Evolutionary conservation across 257 asterid species (phyloP).

Genomic region (Nicotiana tabacum): DNA sequence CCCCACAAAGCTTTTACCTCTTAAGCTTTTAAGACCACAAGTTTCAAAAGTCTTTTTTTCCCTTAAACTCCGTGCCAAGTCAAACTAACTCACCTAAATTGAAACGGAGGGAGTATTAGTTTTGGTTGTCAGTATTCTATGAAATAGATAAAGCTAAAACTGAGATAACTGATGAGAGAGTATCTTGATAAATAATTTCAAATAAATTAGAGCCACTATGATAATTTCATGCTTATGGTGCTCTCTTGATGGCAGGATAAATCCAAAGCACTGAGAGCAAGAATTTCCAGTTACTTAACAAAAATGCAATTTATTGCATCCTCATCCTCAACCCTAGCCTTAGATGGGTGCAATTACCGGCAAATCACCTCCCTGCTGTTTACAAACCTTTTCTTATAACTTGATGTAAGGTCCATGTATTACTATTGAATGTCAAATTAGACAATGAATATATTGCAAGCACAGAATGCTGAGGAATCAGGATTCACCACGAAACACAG

Average conservation of each 20-base stretch:
- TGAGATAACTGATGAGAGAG: not conserved
- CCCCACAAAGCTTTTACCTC: no score
- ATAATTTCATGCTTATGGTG: not conserved
- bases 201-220: not conserved
- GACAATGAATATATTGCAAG: not conserved
- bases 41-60: no score
- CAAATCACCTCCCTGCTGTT: slow-evolving; percentile 1
- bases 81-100: no score
- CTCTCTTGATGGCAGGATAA: not conserved
- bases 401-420: not conserved
- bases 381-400: not conserved
- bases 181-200: not conserved
- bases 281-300: not conserved
- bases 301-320: not conserved
- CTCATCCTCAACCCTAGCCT: not conserved
- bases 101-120: not conserved
- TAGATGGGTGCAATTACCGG: not conserved
- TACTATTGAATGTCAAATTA: not conserved
- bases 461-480: not conserved
- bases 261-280: not conserved
- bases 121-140: not conserved
- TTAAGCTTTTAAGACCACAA: no score
- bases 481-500: not conserved
- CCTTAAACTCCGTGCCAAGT: no score
- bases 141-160: not conserved